Evolutionary conservation across 345 rosid species (phyloP), one percentile per base, ranked within the genome.

Genomic region (Eucalyptus curtisii): DNA sequence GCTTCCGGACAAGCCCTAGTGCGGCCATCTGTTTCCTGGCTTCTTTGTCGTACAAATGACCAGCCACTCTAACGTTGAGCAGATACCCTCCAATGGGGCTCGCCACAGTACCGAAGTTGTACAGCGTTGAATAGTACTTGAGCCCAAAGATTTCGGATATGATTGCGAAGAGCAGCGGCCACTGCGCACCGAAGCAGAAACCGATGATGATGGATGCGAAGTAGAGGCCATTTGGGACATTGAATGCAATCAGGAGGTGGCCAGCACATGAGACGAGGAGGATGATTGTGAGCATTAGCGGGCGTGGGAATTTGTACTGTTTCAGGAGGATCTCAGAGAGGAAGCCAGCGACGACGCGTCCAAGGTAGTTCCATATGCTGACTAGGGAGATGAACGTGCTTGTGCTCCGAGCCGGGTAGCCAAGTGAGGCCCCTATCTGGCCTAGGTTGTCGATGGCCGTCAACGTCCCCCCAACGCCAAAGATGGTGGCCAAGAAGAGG

Each of bases 71-170:
- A 42, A 95, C 98, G 50, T 88, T 94, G 19, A 95, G 94, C 82
- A 95, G 24, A 88, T 95, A 95, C 4, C 90, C 91, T 9, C 98
- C 98, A 15, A 95, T 66, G 2, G 98, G 98, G 88, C 96, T 95
- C 2, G 97, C 98, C 88, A 91, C 92, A 2, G 92, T 55, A 20
- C 97, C 97, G 42, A 93, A 95, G 89, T 94, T 95, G 91, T 91
- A 94, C 13, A 95, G 84, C 2, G 96, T 95, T 3, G 97, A 92
- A 89, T 94, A 95, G 86, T 95, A 94, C 88, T 94, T 95, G 49
- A 95, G 93, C 24, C 97, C 97, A 48, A 95, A 95, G 7, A 95
- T 79, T 87, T 95, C 96, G 0, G 97, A 95, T 14, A 95, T 94
- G 48, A 95, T 93, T 2, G 94, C 94, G 49, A 94, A 95, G n/a